These are phyloP conservation scores for Xylaria intraflava DNA, from an alignment of 495 filamentous ascomycete species.

Conservation along the genomic window DNA sequence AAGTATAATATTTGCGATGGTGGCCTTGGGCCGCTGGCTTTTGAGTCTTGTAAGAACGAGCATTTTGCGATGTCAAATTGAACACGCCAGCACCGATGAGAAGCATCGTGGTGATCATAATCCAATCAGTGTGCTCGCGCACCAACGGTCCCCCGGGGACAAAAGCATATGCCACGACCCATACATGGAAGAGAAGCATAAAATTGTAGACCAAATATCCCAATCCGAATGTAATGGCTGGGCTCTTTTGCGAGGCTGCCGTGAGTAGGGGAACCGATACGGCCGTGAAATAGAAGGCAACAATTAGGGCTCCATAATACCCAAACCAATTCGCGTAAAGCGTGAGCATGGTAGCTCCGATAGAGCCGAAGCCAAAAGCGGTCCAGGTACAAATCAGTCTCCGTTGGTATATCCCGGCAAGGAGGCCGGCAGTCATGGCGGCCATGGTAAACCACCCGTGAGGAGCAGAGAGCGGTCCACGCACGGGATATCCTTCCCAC, in stretches of 20 bases:
- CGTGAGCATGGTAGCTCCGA: slow-evolving; percentile 77
- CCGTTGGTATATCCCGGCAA: slow-evolving; percentile 68
- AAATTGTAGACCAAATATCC: slow-evolving; percentile 88
- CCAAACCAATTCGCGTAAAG: slow-evolving; percentile 78
- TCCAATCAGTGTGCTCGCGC: slow-evolving; percentile 90
- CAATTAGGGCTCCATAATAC: slow-evolving; percentile 73
- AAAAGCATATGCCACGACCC: slow-evolving; percentile 98
- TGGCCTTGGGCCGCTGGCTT: slow-evolving; percentile 14
- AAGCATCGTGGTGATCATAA: slow-evolving; percentile 82
- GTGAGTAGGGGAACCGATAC: slow-evolving; percentile 67
- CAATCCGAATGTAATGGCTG: slow-evolving; percentile 73
- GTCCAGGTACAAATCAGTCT: slow-evolving; percentile 71
- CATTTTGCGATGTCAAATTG: slow-evolving; percentile 49
- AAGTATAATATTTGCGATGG: slow-evolving; percentile 46
- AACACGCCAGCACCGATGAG: slow-evolving; percentile 82
- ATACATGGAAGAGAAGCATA: slow-evolving; percentile 88
- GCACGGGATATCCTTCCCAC: slow-evolving; percentile 95
- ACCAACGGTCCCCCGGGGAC: slow-evolving; percentile 94
- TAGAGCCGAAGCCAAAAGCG: slow-evolving; percentile 65
- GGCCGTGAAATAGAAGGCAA: slow-evolving; percentile 79
- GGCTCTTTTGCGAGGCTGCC: slow-evolving; percentile 66
- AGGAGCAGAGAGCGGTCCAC: slow-evolving; percentile 80
- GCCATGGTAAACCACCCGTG: slow-evolving; percentile 81
- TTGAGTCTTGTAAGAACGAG: slow-evolving; percentile 16
- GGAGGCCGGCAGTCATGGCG: slow-evolving; percentile 78